Conservation (phyloP, 257 asterid species). For the Fraxinus anomala region DNA sequence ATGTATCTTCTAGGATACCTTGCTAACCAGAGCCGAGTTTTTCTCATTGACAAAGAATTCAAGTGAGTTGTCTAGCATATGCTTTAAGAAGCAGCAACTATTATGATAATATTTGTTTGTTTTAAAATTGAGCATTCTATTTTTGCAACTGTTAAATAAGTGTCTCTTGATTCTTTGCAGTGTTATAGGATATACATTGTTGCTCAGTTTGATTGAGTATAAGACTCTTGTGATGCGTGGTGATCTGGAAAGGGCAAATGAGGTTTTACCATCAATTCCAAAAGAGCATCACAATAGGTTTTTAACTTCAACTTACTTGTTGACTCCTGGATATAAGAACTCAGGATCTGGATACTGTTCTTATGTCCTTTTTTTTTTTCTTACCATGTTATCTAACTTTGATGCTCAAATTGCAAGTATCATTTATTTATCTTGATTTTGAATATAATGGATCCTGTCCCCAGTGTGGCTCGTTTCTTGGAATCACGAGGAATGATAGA, state of each 20-base stretch:
- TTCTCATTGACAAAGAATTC: slow-evolving; percentile 90
- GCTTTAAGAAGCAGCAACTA: slow-evolving; percentile 19
- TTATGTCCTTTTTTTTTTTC: slow-evolving; percentile 9
- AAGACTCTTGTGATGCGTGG: slow-evolving; percentile 98
- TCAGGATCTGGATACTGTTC: background rate
- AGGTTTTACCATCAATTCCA: slow-evolving; percentile 78
- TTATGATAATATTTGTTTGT: background rate
- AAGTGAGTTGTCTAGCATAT: slow-evolving; percentile 61
- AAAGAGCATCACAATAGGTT: slow-evolving; percentile 90
- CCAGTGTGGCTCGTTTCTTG: slow-evolving; percentile 92
- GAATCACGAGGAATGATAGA: slow-evolving; percentile 95
- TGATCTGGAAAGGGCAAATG: slow-evolving; percentile 85
- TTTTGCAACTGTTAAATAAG: background rate
- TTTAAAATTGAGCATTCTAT: slow-evolving; percentile 12
- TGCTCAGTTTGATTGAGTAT: slow-evolving; percentile 92
- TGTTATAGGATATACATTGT: slow-evolving; percentile 81
- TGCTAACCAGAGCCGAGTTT: slow-evolving; percentile 90
- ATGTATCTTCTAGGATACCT: slow-evolving; percentile 98
- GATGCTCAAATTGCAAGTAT: slow-evolving; percentile 7
- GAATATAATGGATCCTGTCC: slow-evolving; percentile 23
- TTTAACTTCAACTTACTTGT: slow-evolving; percentile 19
- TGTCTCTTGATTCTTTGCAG: slow-evolving; percentile 41
- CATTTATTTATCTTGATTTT: slow-evolving; percentile 23
- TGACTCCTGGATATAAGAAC: background rate
- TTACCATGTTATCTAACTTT: slow-evolving; percentile 9